Evolutionary conservation across 176 grass and related monocot species (phyloP).

Genomic region (Hsuehochloa calcarea): DNA sequence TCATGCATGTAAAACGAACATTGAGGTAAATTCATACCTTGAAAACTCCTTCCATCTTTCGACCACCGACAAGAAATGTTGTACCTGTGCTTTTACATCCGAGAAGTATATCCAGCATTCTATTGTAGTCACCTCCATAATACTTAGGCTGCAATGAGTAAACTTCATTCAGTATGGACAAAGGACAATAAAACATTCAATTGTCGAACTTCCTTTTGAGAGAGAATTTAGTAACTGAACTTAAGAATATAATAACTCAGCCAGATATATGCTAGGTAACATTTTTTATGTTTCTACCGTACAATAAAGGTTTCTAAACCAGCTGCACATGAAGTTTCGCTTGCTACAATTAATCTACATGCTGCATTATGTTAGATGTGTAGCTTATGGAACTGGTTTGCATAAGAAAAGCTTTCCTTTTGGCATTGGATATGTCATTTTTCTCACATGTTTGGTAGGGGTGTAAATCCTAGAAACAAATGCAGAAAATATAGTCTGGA

Average conservation of each 20-base stretch:
- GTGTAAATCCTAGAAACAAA: no score
- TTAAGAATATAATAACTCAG: slow-evolving; percentile 1
- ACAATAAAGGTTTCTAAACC: background rate
- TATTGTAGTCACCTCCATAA: slow-evolving; percentile 68
- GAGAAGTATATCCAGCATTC: slow-evolving; percentile 87
- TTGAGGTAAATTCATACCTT: slow-evolving; percentile 54
- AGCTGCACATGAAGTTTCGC: slow-evolving; percentile 9
- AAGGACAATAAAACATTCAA: slow-evolving; percentile 23
- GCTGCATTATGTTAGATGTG: no score
- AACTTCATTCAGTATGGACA: slow-evolving; percentile 35
- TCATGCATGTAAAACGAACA: background rate
- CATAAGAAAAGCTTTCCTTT: no score
- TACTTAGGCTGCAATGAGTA: slow-evolving; percentile 75
- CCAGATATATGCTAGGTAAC: background rate
- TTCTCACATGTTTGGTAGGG: no score
- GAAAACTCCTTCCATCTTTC: slow-evolving; percentile 85
- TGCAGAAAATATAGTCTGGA: no score
- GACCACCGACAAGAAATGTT: slow-evolving; percentile 83
- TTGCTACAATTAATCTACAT: background rate
- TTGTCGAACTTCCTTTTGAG: background rate
- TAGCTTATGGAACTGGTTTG: no score
- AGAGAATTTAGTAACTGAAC: background rate
- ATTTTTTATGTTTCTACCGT: background rate
- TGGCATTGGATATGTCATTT: no score
- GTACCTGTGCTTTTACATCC: slow-evolving; percentile 84